Evolutionary conservation across 441 rosid species (phyloP), one percentile per base, ranked within the genome.

Genomic region (Populus trichocarpa): DNA sequence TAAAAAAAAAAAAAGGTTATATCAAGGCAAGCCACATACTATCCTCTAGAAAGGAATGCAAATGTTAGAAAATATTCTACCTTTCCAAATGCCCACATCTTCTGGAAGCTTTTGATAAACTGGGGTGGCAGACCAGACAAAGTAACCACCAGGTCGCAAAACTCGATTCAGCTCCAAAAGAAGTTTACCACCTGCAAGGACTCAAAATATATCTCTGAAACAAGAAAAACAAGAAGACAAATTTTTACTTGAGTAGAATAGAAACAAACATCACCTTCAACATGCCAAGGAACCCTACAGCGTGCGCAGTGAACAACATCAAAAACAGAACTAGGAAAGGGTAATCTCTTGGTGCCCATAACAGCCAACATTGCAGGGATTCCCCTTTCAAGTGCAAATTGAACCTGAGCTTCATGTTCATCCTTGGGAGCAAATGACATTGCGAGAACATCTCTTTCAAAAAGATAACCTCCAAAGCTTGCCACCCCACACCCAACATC

Each of bases 401-500:
- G 99, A 72, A 92, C 96, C 83, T 95, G 99, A 65, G 97, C 99
- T 88, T 93, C 99, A 82, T 95, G 99, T 80, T 95, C 99, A 83
- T 95, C 99, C 90, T 93, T 95, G 38, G 99, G 99, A n/a, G 99
- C 99, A 65, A 95, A 86, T 75, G 99, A 95, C 98, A 95, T 92
- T 11, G 95, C 78, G 16, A 95, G 85, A 72, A 88, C 98, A 79
- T 85, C 90, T 84, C 93, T 89, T 72, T 95, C 97, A 79, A 95
- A 95, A 63, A 95, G 96, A 83, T 75, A 96, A 75, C 97, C 98
- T 72, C 98, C 98, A 77, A 96, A 94, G 83, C 99, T 94, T 77
- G 99, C 98, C 80, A 92, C 99, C 66, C 97, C 98, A 82, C 98
- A 96, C 82, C 99, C 99, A 81, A 96, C 97, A 83, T 96, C 99